Conservation (phyloP, 305 asterid genomes). For the Fraxinus sp. region DNA sequence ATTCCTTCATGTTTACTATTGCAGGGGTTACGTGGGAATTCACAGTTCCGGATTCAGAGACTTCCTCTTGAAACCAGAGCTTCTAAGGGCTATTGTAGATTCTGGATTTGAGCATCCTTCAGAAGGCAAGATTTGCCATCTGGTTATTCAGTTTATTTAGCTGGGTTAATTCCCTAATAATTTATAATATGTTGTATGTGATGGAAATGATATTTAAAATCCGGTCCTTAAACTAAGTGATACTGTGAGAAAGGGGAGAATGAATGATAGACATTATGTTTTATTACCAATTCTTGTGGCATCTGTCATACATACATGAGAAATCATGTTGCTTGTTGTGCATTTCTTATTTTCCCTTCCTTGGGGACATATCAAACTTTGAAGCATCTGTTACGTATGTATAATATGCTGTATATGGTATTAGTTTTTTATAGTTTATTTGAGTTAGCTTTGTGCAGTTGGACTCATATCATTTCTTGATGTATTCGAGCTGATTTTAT, state of each 20-base stretch:
- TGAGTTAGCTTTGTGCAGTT: neutral
- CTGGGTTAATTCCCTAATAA: neutral
- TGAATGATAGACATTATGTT: neutral
- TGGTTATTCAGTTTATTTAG: neutral
- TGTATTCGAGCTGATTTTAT: neutral
- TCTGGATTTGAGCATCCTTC: slow-evolving; percentile 64
- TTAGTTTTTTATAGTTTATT: neutral
- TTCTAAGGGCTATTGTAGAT: slow-evolving; percentile 56
- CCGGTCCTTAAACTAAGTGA: neutral
- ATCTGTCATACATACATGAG: neutral
- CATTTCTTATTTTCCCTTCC: neutral
- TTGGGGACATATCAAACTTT: neutral
- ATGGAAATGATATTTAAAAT: neutral
- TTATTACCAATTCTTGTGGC: neutral
- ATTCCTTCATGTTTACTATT: neutral
- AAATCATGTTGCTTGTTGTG: neutral
- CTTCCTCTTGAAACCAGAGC: slow-evolving; percentile 52
- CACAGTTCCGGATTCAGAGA: slow-evolving; percentile 64
- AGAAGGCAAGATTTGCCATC: slow-evolving; percentile 39
- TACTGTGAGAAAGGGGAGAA: neutral
- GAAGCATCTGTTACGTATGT: neutral
- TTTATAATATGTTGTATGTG: neutral
- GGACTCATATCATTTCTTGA: neutral
- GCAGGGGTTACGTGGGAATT: slow-evolving; percentile 52
- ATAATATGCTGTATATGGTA: neutral